phyloP scores from a whole-genome alignment of 352 stramenopile species.

The Globisporangium cederbergense region DNA sequence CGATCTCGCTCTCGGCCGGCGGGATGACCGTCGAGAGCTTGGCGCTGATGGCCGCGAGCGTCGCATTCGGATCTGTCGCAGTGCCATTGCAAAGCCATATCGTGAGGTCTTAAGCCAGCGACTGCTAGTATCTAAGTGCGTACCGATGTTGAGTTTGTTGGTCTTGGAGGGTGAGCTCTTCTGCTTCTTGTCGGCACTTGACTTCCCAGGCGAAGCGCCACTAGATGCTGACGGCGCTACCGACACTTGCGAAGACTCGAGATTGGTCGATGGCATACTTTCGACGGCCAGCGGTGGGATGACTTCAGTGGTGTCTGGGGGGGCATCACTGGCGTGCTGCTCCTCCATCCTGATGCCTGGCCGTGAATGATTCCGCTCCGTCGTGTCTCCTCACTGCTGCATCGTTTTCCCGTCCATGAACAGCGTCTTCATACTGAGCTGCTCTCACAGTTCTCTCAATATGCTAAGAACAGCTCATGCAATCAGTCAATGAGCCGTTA shows the following conservation, averaged over 20 bases:
- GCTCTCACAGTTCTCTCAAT: not conserved
- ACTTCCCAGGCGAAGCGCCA: not conserved
- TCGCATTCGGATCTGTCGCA: conserved; percentile 30
- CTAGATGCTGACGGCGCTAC: not conserved
- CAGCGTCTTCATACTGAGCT: not conserved
- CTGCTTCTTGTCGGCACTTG: conserved; percentile 5
- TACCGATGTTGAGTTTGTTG: conserved; percentile 45
- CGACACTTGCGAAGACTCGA: not conserved
- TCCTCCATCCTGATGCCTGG: not conserved
- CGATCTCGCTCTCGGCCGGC: conserved; percentile 70
- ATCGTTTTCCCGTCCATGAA: not conserved
- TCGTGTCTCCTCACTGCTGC: not conserved
- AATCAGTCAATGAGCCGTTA: not conserved
- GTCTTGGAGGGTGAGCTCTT: conserved; percentile 19
- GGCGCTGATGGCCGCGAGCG: conserved; percentile 62
- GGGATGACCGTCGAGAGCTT: conserved; percentile 43
- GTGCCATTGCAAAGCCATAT: not conserved
- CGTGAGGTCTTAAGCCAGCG: not conserved
- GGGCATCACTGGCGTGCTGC: not conserved
- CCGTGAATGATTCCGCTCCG: not conserved
- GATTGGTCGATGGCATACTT: not conserved
- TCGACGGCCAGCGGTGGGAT: not conserved
- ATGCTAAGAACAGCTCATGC: not conserved
- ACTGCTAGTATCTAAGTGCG: not conserved
- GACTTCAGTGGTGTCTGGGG: not conserved